Evolutionary conservation across 169 alveolate species (phyloP).

Genomic region (Plasmodium vivax): DNA sequence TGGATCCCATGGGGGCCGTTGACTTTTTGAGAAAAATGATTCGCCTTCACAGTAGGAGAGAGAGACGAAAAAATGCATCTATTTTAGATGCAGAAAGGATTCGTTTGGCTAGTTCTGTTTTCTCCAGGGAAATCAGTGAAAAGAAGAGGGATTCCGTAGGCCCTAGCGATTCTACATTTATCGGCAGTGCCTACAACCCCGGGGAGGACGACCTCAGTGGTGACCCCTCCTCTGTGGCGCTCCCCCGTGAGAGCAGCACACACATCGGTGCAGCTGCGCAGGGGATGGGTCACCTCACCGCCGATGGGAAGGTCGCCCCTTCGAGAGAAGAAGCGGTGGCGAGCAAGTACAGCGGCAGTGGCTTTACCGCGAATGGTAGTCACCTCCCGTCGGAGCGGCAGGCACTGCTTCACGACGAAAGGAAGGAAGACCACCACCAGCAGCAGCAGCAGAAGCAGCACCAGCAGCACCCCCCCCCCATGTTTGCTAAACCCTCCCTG

Average conservation of each 20-base stretch:
- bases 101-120: neutral
- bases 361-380: neutral
- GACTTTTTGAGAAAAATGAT: slow-evolving; percentile 27
- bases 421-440: neutral
- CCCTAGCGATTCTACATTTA: neutral
- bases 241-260: neutral
- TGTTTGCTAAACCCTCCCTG: neutral
- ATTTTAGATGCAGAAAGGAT: slow-evolving; percentile 1
- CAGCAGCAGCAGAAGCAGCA: too few species aligned
- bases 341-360: neutral
- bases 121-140: neutral
- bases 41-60: slow-evolving; percentile 11
- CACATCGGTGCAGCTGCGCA: neutral
- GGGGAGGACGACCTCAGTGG: neutral
- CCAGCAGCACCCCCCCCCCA: neutral
- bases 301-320: neutral
- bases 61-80: neutral
- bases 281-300: neutral
- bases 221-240: neutral
- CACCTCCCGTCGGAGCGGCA: neutral
- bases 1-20: slow-evolving; percentile 39
- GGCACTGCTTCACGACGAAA: neutral
- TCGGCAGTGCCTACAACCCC: neutral
- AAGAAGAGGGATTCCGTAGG: neutral
- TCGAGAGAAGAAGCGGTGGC: neutral